Conservation (phyloP, 306 rosid genomes). For the Sicyos baderoa region DNA sequence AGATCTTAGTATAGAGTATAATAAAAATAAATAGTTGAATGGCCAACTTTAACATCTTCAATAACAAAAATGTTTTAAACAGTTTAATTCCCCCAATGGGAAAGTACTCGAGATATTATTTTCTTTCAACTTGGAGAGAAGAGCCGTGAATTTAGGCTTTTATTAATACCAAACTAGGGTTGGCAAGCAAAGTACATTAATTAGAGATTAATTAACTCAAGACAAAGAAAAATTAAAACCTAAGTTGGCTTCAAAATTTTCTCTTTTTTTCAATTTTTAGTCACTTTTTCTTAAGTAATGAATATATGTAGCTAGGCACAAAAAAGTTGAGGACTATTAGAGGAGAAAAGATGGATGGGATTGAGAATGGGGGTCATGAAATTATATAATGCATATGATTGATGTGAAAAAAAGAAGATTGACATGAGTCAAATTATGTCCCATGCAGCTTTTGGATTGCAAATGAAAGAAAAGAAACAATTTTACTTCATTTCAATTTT, state of each 20-base stretch:
- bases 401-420: constrained; percentile 15
- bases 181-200: too few species aligned
- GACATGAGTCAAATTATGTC: constrained; percentile 17
- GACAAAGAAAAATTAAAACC: too few species aligned
- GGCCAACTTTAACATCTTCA: too few species aligned
- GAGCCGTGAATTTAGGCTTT: too few species aligned
- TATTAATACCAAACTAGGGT: too few species aligned
- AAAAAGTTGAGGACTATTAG: neutral
- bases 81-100: too few species aligned
- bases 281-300: neutral
- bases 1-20: too few species aligned
- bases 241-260: neutral
- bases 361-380: constrained; percentile 4
- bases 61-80: too few species aligned
- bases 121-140: too few species aligned
- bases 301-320: neutral
- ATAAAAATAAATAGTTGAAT: too few species aligned
- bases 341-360: constrained; percentile 9
- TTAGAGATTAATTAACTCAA: too few species aligned
- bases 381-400: constrained; percentile 12
- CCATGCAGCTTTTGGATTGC: constrained; percentile 15
- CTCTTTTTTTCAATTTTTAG: neutral
- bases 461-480: neutral
- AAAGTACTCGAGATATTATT: too few species aligned
- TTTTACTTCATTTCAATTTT: neutral